Base-by-base conservation (phyloP, 768 basidiomycete genomes). In the Tylopilus sp. region DNA sequence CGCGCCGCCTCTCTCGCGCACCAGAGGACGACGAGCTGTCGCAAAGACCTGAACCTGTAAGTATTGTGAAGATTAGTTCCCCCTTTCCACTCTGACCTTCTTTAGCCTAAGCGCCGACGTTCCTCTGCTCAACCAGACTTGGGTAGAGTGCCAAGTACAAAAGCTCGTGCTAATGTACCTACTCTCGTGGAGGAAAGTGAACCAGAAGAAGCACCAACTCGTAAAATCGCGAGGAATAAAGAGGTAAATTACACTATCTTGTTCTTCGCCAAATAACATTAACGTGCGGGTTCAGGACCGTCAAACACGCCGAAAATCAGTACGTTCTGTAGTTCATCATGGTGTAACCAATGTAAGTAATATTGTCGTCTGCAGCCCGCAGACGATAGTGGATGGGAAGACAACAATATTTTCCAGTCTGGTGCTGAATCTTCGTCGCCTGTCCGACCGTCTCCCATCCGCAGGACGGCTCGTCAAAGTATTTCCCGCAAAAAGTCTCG, bases 361-460 rank as follows among this genome's bases (percentile, higher is more conserved):
- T 24, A 6, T 48, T 47, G 54, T 45, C 48, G 25, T 33, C 11
- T 14, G 33, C 16, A 76, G 72, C 21, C 64, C 53, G 71, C 65
- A 24, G 86, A 88, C 34, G 88, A 89, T 48, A 91, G 89, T 60
- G 89, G 88, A 30, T 92, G 90, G 89, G 90, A 92, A 63, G 90
- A 92, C 58, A 91, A 90, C 63, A 92, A 93, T 57, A 82, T 91
- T 26, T 93, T 93, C 67, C 90, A 93, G 64, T 91, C 89, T 10
- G 90, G 89, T n/a, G 86, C 86, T 6, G 90, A 92, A 61, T 87
- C 86, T n/a, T 89, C 89, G 8, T 91, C 89, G 14, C 89, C 90
- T 30, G 69, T 66, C 11, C 85, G 84, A 17, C 83, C 86, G 31
- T 80, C 84, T 6, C 86, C 84, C 41, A 54, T 71, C 53, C 71